phyloP scores from a whole-genome alignment of 495 filamentous ascomycete species.

The Podospora australis region DNA sequence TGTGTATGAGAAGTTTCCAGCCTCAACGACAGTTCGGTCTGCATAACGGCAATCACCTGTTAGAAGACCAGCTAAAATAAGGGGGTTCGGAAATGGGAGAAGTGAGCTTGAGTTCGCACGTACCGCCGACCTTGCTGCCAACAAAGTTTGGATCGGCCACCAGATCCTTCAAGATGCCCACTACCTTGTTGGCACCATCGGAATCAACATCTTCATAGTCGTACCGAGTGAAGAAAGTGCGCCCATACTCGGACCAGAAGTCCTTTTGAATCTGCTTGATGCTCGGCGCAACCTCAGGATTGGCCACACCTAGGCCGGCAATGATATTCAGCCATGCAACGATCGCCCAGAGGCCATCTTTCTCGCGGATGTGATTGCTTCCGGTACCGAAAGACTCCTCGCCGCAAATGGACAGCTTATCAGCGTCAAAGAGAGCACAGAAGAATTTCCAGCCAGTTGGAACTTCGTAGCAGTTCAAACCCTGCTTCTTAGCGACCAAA shows the following conservation, averaged over 20 bases:
- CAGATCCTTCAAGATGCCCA: constrained; percentile 65
- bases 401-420: constrained; percentile 98
- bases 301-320: constrained; percentile 80
- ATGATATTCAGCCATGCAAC: constrained; percentile 99
- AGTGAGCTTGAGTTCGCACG: constrained; percentile 9
- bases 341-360: constrained; percentile 95
- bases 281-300: constrained; percentile 68
- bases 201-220: constrained; percentile 94
- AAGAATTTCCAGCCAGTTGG: constrained; percentile 99
- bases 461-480: constrained; percentile 88
- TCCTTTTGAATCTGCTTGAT: constrained; percentile 93
- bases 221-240: constrained; percentile 98
- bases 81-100: not conserved
- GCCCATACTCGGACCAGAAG: constrained; percentile 95
- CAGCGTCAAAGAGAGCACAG: constrained; percentile 92
- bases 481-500: constrained; percentile 89
- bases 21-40: constrained; percentile 75
- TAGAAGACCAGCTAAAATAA: no score
- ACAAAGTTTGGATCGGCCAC: constrained; percentile 65
- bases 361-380: constrained; percentile 99
- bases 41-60: no score
- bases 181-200: constrained; percentile 82
- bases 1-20: constrained; percentile 94
- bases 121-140: constrained; percentile 70
- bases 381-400: constrained; percentile 98